Percentiles rank a stretch among this genome's conserved stretches.
Conservation (phyloP, 257 asterid species). For the Pogostemon cablin region DNA sequence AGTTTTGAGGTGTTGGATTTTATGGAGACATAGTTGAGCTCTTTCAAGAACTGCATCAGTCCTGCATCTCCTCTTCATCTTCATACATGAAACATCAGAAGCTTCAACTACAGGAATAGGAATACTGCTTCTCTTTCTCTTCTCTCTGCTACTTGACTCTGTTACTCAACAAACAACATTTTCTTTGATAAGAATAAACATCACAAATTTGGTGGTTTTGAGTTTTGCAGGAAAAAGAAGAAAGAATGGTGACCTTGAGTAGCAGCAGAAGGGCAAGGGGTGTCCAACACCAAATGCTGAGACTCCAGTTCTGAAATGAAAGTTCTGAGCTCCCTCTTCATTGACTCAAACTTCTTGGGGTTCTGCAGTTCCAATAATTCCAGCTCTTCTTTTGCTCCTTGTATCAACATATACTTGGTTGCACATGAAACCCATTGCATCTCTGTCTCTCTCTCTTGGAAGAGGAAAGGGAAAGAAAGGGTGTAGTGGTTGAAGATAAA, state of each 20-base stretch:
- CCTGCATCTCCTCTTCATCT: conserved; percentile 37
- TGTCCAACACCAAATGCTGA: conserved; percentile 12
- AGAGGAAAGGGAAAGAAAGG: neutral
- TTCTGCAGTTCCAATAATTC: conserved; percentile 57
- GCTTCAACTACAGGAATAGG: neutral
- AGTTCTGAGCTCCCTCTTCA: conserved; percentile 55
- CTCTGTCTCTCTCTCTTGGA: conserved; percentile 19
- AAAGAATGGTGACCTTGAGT: conserved; percentile 47
- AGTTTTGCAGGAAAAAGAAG: too few species aligned
- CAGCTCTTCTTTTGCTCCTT: conserved; percentile 62
- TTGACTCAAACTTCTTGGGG: conserved; percentile 46
- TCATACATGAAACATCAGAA: neutral
- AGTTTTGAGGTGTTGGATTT: conserved; percentile 56
- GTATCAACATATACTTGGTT: conserved; percentile 39
- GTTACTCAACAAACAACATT: conserved; percentile 2
- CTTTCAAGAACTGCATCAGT: conserved; percentile 56
- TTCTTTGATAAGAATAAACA: neutral
- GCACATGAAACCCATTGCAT: conserved; percentile 21
- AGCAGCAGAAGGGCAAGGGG: conserved; percentile 19
- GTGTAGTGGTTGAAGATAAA: neutral
- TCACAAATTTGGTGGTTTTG: neutral
- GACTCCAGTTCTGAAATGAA: conserved; percentile 54
- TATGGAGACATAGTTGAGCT: conserved; percentile 59
- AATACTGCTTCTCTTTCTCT: conserved; percentile 37
- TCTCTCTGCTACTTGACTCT: conserved; percentile 58